Conservation (phyloP, 345 rosid genomes). For the Eucalyptus pumila region DNA sequence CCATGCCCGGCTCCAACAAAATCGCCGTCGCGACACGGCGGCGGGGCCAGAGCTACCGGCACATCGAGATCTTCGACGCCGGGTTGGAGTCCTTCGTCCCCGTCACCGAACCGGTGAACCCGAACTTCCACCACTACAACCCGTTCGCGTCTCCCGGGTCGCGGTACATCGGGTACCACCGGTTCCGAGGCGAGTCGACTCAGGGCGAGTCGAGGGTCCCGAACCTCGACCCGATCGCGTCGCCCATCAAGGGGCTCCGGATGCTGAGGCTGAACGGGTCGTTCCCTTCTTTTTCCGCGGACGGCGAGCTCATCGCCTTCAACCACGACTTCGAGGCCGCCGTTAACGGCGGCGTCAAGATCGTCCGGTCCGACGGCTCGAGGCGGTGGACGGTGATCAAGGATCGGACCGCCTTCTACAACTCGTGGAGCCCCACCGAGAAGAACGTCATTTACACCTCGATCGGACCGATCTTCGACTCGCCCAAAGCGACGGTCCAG, state of each 20-base stretch:
- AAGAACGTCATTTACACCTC: slow-evolving; percentile 60
- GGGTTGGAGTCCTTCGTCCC: slow-evolving; percentile 23
- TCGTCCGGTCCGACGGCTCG: slow-evolving; percentile 64
- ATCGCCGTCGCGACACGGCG: slow-evolving; percentile 76
- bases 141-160: slow-evolving; percentile 65
- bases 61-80: slow-evolving; percentile 60
- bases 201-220: slow-evolving; percentile 35
- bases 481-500: slow-evolving; percentile 45
- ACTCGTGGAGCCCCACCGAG: slow-evolving; percentile 81
- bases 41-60: slow-evolving; percentile 25
- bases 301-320: slow-evolving; percentile 45
- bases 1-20: slow-evolving; percentile 40
- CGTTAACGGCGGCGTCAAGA: slow-evolving; percentile 37
- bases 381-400: slow-evolving; percentile 60
- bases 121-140: slow-evolving; percentile 62
- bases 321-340: slow-evolving; percentile 24
- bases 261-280: slow-evolving; percentile 56
- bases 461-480: slow-evolving; percentile 59
- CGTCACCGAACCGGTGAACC: slow-evolving; percentile 48
- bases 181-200: slow-evolving; percentile 62
- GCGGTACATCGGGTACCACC: slow-evolving; percentile 50
- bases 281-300: slow-evolving; percentile 60
- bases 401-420: slow-evolving; percentile 57
- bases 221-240: slow-evolving; percentile 50
- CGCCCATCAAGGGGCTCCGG: slow-evolving; percentile 41